Evolutionary conservation across 1,284 basidiomycete species (phyloP).

Genomic region (Leccinum ponderosum): DNA sequence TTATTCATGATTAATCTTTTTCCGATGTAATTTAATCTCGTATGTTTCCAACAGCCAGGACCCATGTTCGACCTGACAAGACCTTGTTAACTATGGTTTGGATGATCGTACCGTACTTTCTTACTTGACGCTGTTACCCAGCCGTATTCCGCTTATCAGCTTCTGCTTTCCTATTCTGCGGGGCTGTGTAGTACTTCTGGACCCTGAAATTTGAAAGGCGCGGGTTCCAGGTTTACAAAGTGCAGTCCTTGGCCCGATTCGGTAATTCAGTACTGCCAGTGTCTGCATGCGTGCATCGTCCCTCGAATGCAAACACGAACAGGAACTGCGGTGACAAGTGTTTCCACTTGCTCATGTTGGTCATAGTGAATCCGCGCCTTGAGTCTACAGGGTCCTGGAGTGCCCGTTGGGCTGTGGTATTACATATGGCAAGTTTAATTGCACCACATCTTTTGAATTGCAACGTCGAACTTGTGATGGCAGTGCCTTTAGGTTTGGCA

Average conservation of each 20-base stretch:
- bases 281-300: too few species aligned
- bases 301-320: too few species aligned
- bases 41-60: slow-evolving; percentile 16
- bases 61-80: background rate
- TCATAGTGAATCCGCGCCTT: too few species aligned
- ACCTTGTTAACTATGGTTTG: background rate
- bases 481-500: slow-evolving; percentile 42
- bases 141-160: background rate
- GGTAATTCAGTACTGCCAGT: too few species aligned
- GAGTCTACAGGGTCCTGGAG: too few species aligned
- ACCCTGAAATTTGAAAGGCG: too few species aligned
- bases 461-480: slow-evolving; percentile 30
- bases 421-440: background rate
- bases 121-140: background rate
- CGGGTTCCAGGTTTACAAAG: too few species aligned
- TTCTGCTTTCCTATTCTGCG: background rate
- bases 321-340: too few species aligned
- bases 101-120: background rate
- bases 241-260: too few species aligned
- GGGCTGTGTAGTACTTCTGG: too few species aligned
- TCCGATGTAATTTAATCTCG: background rate
- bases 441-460: background rate
- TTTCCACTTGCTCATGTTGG: too few species aligned
- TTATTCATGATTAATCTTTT: slow-evolving; percentile 4
- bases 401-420: too few species aligned